These are phyloP conservation scores for Phytophthora chlamydospora DNA, from an alignment of 352 stramenopile species.

Conservation along the genomic window DNA sequence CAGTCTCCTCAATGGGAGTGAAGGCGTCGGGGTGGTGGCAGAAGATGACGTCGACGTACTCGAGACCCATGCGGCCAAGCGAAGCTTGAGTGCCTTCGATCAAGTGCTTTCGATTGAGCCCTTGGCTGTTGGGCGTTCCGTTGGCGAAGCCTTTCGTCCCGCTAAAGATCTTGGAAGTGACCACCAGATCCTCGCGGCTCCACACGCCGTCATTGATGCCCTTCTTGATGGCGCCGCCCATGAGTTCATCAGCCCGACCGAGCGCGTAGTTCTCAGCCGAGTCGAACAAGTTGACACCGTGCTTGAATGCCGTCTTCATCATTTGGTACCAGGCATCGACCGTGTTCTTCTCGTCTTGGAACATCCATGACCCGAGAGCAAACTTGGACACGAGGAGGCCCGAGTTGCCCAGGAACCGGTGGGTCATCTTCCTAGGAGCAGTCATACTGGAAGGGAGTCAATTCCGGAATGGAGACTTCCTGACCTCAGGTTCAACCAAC, in stretches of 20 bases:
- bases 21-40: slow-evolving; percentile 6
- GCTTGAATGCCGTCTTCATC: not conserved
- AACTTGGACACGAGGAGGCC: not conserved
- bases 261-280: not conserved
- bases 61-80: slow-evolving; percentile 31
- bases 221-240: not conserved
- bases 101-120: slow-evolving; percentile 3
- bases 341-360: not conserved
- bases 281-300: too few relatives aligned
- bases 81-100: slow-evolving; percentile 27
- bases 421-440: slow-evolving; percentile 26
- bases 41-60: slow-evolving; percentile 44
- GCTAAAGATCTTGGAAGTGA: not conserved
- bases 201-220: not conserved
- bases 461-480: too few relatives aligned
- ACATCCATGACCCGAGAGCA: not conserved
- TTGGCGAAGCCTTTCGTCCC: not conserved
- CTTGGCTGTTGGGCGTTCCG: not conserved
- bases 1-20: slow-evolving; percentile 5
- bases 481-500: too few relatives aligned
- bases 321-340: slow-evolving; percentile 1
- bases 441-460: too few relatives aligned
- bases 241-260: not conserved
- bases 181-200: not conserved
- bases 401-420: slow-evolving; percentile 1